Base-by-base conservation (phyloP, 805 yeast genomes). In the Candida qinlingensis region DNA sequence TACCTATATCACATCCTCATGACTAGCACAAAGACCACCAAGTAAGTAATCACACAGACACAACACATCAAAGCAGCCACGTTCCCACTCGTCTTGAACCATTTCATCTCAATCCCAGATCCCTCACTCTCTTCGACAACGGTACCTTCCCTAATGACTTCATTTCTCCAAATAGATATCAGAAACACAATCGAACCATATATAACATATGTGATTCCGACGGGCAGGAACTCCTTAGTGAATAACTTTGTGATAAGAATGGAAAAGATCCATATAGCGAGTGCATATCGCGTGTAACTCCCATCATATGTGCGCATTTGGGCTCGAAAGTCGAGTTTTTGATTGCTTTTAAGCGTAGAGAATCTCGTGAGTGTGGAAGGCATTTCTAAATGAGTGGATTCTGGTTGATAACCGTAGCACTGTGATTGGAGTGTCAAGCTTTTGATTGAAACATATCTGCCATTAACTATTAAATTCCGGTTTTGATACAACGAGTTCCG, bases 241-340 rank as follows among this genome's bases (percentile, higher is more conserved):
- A 86, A 86, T 37, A 86, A 64, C 62, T 84, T 82, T 55, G 86
- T 72, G 13, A 86, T 75, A 47, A 85, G 66, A 33, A 85, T 54
- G 46, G 71, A 74, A 57, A 87, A 83, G 9, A 89, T 76, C 30
- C 87, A 64, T 46, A 83, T 75, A 25, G 87, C 83, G 31, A 87
- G 67, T 25, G 91, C 85, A 0, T 91, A 79, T 45, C 96, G 66
- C 28, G 84, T 72, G 59, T 87, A 87, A 1, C 95, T 91, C 0
- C 95, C 96, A 60, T 87, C 94, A 58, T 85, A 87, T 0, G 95
- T 87, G 48, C 96, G 65, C 64, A 87, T 94, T 56, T 84, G 85
- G 0, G 92, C 94, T 56, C 34, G 8, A 31, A 31, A 31, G 34
- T 31, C 34, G 34, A 31, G 34, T 31, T 31, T 31, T 31, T 31